phyloP scores from a whole-genome alignment of 495 filamentous ascomycete genomes.

The Xylaria longipes region DNA sequence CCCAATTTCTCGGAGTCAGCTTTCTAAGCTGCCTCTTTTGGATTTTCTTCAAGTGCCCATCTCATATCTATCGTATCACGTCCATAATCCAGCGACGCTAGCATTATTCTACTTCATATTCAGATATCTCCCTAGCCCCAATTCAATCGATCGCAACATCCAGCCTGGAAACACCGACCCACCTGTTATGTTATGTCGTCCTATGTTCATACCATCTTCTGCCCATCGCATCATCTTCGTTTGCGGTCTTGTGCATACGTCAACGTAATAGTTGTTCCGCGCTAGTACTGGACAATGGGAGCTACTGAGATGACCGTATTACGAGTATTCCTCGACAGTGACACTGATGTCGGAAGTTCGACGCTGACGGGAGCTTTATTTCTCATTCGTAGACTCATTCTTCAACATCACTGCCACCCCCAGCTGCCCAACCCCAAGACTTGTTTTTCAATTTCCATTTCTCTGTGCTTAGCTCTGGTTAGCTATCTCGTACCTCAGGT shows the following conservation, averaged over 20 bases:
- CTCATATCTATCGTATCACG: neutral
- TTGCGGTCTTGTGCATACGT: neutral
- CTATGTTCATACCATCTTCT: neutral
- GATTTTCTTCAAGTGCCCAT: neutral
- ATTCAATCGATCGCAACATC: neutral
- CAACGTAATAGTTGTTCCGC: neutral
- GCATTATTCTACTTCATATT: neutral
- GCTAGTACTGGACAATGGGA: neutral
- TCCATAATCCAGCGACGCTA: too few species aligned
- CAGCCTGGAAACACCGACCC: neutral
- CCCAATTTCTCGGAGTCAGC: neutral
- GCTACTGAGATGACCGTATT: neutral
- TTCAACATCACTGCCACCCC: constrained; percentile 15
- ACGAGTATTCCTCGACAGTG: neutral
- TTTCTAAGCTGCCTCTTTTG: neutral
- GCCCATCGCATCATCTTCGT: neutral
- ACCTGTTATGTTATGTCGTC: neutral
- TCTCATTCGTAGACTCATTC: neutral
- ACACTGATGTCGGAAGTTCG: neutral
- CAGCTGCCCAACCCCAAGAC: constrained; percentile 1
- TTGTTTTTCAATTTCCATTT: constrained; percentile 18
- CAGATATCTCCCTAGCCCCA: neutral
- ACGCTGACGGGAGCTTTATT: neutral
- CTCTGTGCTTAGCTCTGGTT: neutral
- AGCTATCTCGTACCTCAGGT: neutral